Evolutionary conservation across 2,329 filamentous ascomycete genomes (phyloP), one percentile per base, ranked within the genome.

Genomic region (Aspergillus udagawae): DNA sequence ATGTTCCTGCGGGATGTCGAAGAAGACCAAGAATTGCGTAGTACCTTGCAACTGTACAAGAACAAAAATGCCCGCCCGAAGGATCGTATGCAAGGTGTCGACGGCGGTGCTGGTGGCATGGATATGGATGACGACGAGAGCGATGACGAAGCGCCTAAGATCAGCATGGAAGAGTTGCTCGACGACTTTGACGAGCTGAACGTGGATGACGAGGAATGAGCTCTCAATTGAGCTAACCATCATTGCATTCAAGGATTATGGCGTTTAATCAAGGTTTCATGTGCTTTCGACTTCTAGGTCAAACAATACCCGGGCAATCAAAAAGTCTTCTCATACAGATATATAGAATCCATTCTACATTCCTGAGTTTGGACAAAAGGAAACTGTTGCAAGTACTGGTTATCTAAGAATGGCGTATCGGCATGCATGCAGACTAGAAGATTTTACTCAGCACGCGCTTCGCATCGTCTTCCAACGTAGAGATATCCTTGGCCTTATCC

Each of bases 1-100:
- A 86, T 92, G 84, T 99, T 99, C 85, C 79, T 99, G 80, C 88
- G 89, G 49, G 94, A 99, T 74, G 91, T 99, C 10, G 95, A 99
- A 77, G 92, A 97, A 72, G 94, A 99, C 73, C 83, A 89, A 53
- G 94, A 99, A 70, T 81, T 97, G 64, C 83, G 94, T 55, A 84
- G 87, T 47, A 92, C 91, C 1, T 79, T 99, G 71, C 90, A 91
- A 49, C 74, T 99, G 67, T 99, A 96, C 79, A 96, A 93, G 71
- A 77, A 77, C 38, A 76, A 82, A 79, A 83, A 66, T 75, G 21
- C 44, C 1, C 80, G 69, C 67, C 72, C 60, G 70, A 74, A 60
- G 73, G 73, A 77, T 52, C 44, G 44, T 47, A 47, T 47, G 44
- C 20, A 23, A 14, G 44, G 8, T 45, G 65, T 75, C 42, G 75